phyloP scores from a whole-genome alignment of 371 early-diverging fungal genomes.

The Mortierella sp. region DNA sequence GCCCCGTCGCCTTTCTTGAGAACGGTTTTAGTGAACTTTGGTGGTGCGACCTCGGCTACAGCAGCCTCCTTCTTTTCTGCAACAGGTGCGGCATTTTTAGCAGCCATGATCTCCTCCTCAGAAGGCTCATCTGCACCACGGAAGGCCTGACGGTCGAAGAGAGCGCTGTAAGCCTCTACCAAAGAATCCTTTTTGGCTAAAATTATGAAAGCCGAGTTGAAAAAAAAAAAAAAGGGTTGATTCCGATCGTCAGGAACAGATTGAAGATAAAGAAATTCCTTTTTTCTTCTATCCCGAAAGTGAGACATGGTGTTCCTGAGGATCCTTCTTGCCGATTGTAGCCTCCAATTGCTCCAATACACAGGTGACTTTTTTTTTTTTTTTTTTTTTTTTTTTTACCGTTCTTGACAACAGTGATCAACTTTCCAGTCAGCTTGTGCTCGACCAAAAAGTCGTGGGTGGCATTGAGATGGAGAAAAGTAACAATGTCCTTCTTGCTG shows the following conservation, averaged over 20 bases:
- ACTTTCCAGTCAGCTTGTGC: conserved; percentile 50
- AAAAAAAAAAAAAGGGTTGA: not conserved
- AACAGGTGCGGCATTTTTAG: conserved; percentile 39
- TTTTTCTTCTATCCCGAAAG: too few relatives aligned
- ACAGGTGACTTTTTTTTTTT: too few relatives aligned
- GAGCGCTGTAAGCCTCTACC: conserved; percentile 62
- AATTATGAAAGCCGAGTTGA: not conserved
- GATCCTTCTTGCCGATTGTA: too few relatives aligned
- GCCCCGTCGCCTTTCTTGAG: conserved; percentile 66
- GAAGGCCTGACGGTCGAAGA: conserved; percentile 66
- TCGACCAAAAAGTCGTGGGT: conserved; percentile 53
- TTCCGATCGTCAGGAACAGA: not conserved
- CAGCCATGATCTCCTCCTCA: conserved; percentile 54
- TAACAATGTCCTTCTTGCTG: conserved; percentile 72
- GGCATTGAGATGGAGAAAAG: conserved; percentile 66
- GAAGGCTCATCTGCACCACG: conserved; percentile 55
- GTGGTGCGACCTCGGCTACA: conserved; percentile 37
- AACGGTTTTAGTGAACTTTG: conserved; percentile 67
- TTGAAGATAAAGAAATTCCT: too few relatives aligned
- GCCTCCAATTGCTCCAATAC: too few relatives aligned
- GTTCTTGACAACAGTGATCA: conserved; percentile 55
- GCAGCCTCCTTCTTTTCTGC: conserved; percentile 51
- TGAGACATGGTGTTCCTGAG: too few relatives aligned
- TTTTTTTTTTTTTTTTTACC: conserved; percentile 15
- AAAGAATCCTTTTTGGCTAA: conserved; percentile 65